Evolutionary conservation across 345 rosid genomes (phyloP).

Genomic region (Moricandia arvensis): DNA sequence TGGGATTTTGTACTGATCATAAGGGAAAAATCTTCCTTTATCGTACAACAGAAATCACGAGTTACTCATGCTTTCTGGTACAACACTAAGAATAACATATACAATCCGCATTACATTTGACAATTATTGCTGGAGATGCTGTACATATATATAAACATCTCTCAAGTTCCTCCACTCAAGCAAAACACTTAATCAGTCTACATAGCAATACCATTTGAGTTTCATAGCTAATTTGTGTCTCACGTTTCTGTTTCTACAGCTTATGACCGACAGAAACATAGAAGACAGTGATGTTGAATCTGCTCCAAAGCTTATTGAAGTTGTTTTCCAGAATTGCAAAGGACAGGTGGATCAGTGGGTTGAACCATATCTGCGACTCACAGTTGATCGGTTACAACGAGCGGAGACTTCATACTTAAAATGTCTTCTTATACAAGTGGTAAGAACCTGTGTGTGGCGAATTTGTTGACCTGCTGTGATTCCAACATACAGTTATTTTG

Average conservation of each 20-base stretch:
- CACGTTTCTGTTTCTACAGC: not conserved
- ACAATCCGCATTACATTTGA: conserved; percentile 3
- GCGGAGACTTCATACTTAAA: conserved; percentile 77
- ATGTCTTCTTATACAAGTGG: conserved; percentile 97
- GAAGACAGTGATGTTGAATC: not conserved
- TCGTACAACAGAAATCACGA: not conserved
- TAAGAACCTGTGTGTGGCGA: conserved; percentile 45
- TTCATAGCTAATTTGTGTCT: not conserved
- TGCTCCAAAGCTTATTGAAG: not conserved
- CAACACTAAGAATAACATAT: not conserved
- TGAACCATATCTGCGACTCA: conserved; percentile 58
- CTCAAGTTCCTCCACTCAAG: conserved; percentile 14
- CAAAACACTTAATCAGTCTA: not conserved
- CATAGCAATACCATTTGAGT: not conserved
- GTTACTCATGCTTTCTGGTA: not conserved
- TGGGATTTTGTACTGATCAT: not conserved
- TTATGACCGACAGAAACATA: not conserved
- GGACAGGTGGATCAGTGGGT: not conserved
- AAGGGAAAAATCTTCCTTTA: not conserved
- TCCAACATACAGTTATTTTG: too few relatives aligned
- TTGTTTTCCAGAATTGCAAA: not conserved
- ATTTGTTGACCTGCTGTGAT: conserved; percentile 14
- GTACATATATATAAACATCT: conserved; percentile 17
- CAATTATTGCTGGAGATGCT: not conserved
- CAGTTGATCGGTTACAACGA: conserved; percentile 74